These are phyloP conservation scores for Ustilago hordei DNA, from an alignment of 1,284 basidiomycete genomes.

Conservation along the genomic window DNA sequence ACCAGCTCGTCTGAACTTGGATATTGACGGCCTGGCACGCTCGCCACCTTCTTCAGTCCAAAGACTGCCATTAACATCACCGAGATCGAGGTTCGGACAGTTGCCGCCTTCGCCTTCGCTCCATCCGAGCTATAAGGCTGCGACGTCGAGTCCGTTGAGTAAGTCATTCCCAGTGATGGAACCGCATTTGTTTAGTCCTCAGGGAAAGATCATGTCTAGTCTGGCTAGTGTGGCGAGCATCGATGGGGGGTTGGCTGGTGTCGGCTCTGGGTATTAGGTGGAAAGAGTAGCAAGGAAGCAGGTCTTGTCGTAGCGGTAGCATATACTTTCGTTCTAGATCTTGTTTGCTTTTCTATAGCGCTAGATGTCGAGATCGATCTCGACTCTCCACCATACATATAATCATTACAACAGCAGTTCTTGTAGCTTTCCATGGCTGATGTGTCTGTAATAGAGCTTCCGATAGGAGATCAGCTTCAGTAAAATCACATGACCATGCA, in stretches of 20 bases:
- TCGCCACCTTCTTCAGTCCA: constrained; percentile 23
- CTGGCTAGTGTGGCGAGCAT: constrained; percentile 31
- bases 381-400: constrained; percentile 6
- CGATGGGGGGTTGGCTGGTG: constrained; percentile 20
- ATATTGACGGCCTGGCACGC: constrained; percentile 21
- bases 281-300: background rate
- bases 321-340: background rate
- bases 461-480: too few species aligned
- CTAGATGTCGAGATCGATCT: constrained; percentile 2
- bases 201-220: constrained; percentile 20
- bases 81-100: constrained; percentile 31
- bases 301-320: background rate
- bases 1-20: constrained; percentile 26
- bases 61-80: constrained; percentile 25
- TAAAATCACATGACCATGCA: too few species aligned
- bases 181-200: constrained; percentile 19
- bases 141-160: constrained; percentile 23
- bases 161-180: constrained; percentile 29
- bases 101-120: constrained; percentile 30
- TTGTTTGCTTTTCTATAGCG: background rate
- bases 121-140: constrained; percentile 37
- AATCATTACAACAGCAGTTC: background rate
- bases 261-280: background rate
- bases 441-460: too few species aligned
- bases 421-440: too few species aligned